Evolutionary conservation across 495 filamentous ascomycete species (phyloP).

Genomic region (Penicillium bovifimosum): DNA sequence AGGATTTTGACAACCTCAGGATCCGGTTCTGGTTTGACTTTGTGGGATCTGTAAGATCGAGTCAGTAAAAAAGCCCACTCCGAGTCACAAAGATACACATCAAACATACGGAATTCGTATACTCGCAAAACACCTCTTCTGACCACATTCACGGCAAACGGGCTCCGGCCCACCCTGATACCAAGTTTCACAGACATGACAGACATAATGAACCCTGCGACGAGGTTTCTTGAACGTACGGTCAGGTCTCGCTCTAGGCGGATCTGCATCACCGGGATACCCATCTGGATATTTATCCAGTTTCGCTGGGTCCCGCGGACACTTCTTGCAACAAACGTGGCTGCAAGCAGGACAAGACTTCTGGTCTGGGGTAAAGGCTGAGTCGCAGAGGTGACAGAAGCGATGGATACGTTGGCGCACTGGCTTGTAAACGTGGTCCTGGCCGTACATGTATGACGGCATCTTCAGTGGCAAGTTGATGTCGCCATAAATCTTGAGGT

Average conservation of each 20-base stretch:
- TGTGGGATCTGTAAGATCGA: constrained; percentile 41
- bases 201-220: constrained; percentile 52
- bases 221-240: constrained; percentile 41
- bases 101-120: constrained; percentile 47
- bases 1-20: constrained; percentile 59
- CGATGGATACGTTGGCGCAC: constrained; percentile 66
- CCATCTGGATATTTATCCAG: constrained; percentile 69
- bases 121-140: constrained; percentile 46
- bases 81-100: neutral
- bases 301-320: constrained; percentile 72
- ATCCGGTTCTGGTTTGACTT: constrained; percentile 57
- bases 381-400: constrained; percentile 70
- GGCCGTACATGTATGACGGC: constrained; percentile 59
- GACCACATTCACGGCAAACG: constrained; percentile 58
- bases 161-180: constrained; percentile 44
- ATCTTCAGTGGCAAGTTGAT: constrained; percentile 42
- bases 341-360: constrained; percentile 66
- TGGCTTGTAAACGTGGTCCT: constrained; percentile 63
- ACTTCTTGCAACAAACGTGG: constrained; percentile 75
- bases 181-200: constrained; percentile 56
- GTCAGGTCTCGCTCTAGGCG: constrained; percentile 25
- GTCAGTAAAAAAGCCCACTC: constrained; percentile 19
- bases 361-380: constrained; percentile 50
- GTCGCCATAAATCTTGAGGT: constrained; percentile 15
- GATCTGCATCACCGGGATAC: constrained; percentile 65